Percentiles rank a stretch among this genome's conserved stretches.
Evolutionary conservation across 768 basidiomycete species (phyloP).

Genomic region (Suillus variegatus): DNA sequence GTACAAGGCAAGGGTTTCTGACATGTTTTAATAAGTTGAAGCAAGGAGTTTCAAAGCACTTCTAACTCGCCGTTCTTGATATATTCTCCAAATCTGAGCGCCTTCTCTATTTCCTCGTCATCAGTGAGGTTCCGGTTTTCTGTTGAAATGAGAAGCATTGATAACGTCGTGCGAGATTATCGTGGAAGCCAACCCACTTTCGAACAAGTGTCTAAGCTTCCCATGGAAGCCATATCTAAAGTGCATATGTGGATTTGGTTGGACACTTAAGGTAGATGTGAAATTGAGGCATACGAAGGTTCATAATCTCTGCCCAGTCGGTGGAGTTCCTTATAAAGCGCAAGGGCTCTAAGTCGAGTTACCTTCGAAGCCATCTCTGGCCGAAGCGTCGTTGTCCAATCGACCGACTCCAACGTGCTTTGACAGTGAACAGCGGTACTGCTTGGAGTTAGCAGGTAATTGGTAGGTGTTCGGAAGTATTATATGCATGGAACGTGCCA

Average conservation of each 20-base stretch:
- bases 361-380: constrained; percentile 47
- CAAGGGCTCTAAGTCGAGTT: constrained; percentile 63
- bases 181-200: constrained; percentile 50
- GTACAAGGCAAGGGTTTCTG: constrained; percentile 83
- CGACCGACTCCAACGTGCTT: background rate
- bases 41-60: background rate
- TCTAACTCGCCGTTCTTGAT: constrained; percentile 73
- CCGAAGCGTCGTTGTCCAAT: background rate
- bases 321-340: constrained; percentile 82
- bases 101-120: constrained; percentile 72
- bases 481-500: background rate
- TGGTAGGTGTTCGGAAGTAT: background rate
- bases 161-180: background rate
- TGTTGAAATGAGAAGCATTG: constrained; percentile 26
- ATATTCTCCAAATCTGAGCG: constrained; percentile 74
- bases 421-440: background rate
- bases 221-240: constrained; percentile 77
- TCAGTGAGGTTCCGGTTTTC: constrained; percentile 70
- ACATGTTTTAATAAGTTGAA: background rate
- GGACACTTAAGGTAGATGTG: background rate
- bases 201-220: constrained; percentile 68
- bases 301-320: constrained; percentile 83
- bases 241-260: constrained; percentile 12
- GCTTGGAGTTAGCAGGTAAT: background rate
- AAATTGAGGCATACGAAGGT: constrained; percentile 56